These are phyloP conservation scores for Solanum clarkiae DNA, from an alignment of 257 asterid species.

Conservation along the genomic window DNA sequence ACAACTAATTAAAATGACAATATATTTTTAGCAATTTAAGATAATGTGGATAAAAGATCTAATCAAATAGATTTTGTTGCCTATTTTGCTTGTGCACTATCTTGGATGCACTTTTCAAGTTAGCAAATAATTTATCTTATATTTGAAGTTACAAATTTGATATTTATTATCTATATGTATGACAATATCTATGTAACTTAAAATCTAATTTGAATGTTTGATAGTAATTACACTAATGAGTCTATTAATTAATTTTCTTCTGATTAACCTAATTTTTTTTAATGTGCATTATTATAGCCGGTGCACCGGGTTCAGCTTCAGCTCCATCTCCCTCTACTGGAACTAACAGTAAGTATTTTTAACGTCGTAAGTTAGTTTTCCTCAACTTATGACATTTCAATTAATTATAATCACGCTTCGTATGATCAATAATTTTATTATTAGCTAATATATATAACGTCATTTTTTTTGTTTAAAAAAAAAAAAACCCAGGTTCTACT, in stretches of 20 bases:
- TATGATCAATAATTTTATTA: neutral
- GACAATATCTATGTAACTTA: too few relatives aligned
- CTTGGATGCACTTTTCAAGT: too few relatives aligned
- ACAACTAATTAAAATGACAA: neutral
- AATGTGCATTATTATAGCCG: neutral
- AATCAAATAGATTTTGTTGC: neutral
- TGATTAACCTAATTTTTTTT: neutral
- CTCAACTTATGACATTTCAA: neutral
- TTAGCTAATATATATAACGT: neutral
- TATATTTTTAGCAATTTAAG: neutral
- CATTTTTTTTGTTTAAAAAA: neutral
- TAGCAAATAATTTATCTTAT: neutral
- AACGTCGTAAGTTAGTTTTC: too few relatives aligned
- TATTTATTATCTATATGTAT: neutral
- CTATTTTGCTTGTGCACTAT: neutral
- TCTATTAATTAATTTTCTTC: neutral
- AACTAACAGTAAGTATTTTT: neutral
- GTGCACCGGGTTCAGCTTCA: neutral
- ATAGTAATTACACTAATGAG: too few relatives aligned
- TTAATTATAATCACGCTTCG: neutral
- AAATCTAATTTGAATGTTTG: neutral
- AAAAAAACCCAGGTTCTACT: neutral
- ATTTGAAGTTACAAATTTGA: neutral
- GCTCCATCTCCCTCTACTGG: neutral
- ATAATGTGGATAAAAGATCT: neutral